Evolutionary conservation across 352 stramenopile genomes (phyloP).

Genomic region (Phytopythium oedochilum): DNA sequence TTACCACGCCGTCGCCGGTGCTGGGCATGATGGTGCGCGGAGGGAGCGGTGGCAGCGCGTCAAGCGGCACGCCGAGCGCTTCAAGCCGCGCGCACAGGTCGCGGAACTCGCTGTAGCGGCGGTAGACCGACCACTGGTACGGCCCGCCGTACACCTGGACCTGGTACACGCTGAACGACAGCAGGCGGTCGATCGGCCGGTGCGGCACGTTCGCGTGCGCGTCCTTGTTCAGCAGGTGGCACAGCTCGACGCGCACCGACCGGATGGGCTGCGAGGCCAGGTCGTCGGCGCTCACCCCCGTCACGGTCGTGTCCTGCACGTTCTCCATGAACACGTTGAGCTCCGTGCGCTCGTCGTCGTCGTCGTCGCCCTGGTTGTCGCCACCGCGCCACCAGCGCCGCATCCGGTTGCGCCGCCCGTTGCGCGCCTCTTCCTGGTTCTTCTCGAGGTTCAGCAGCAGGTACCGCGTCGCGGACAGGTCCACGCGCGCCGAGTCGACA

Average conservation of each 20-base stretch:
- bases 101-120: conserved; percentile 83
- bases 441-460: conserved; percentile 81
- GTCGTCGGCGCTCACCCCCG: conserved; percentile 63
- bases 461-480: conserved; percentile 72
- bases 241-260: conserved; percentile 78
- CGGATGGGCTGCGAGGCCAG: conserved; percentile 69
- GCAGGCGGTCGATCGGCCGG: conserved; percentile 60
- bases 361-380: conserved; percentile 15
- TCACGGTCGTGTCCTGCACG: conserved; percentile 74
- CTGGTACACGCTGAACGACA: conserved; percentile 84
- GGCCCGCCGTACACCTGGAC: conserved; percentile 78
- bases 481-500: conserved; percentile 67
- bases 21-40: conserved; percentile 72
- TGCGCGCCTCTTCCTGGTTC: conserved; percentile 63
- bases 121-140: conserved; percentile 84
- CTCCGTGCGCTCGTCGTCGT: conserved; percentile 66
- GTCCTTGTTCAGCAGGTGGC: conserved; percentile 85
- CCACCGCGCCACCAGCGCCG: conserved; percentile 1
- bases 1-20: conserved; percentile 54
- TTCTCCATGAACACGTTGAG: conserved; percentile 80
- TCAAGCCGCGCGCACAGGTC: conserved; percentile 47
- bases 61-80: conserved; percentile 34
- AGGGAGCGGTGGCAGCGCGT: conserved; percentile 58
- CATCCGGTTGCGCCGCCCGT: conserved; percentile 3
- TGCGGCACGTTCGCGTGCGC: conserved; percentile 72